Evolutionary conservation across 371 early-diverging fungal species (phyloP), one percentile per base, ranked within the genome.

Genomic region (Mortierella sp.): DNA sequence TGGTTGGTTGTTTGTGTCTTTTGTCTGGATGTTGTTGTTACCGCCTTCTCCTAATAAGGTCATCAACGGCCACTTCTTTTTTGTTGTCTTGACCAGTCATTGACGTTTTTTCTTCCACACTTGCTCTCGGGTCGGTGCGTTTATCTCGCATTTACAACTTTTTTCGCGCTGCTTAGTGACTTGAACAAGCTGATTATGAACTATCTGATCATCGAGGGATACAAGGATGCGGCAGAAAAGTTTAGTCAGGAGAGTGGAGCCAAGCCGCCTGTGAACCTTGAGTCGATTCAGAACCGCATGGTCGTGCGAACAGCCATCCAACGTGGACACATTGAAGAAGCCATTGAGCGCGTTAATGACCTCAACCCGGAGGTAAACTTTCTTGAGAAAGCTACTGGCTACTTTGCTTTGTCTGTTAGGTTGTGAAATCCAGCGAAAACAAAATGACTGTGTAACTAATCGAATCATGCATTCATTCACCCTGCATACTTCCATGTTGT

Each of bases 161-260:
- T 19, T 67, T 21, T 37, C 19, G 19, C 34, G 9, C 8, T 13
- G 5, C 8, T 6, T 77, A 96, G 96, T 67, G 96, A 96, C 82
- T 88, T 99, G 71, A 98, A 98, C 92, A 95, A 95, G 83, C 92
- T 99, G 44, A 94, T 99, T 37, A 98, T 99, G 98, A 97, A 99
- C 90, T 99, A 99, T 80, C 89, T 99, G 43, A 95, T 98, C 24
- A 97, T 99, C 72, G 99, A 99, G 87, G 99, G 99, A 0, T 98
- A 97, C 91, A 98, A 97, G 88, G 98, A 98, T 87, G 99, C 99
- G 0, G 99, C 98, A 6, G 97, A 98, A 87, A 96, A 96, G 86
- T 98, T 99, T 81, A 94, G 94, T 77, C 85, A 91, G 59, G 98
- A 98, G 81, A 92, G 96, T 70, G 96, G 96, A 0, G 76, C 98